Conservation (phyloP, 2,329 filamentous ascomycete genomes). For the Orbilia blumenaviensis region DNA sequence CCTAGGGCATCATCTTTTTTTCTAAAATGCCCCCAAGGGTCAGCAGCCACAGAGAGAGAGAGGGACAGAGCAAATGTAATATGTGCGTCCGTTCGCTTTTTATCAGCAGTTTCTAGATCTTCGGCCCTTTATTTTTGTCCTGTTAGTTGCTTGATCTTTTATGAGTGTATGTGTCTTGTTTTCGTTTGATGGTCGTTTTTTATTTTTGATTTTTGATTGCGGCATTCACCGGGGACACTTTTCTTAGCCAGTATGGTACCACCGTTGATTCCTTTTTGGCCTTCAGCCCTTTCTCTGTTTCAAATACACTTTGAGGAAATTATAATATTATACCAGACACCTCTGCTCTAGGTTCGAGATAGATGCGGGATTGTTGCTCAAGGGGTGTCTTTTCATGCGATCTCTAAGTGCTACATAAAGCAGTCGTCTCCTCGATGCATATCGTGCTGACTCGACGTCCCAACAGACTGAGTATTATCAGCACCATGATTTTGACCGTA, state of each 20-base stretch:
- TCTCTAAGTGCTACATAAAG: no score
- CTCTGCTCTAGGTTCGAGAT: no score
- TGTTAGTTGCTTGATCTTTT: neutral
- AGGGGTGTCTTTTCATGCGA: no score
- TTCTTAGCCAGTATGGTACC: neutral
- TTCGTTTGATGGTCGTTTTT: neutral
- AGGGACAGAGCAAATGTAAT: constrained; percentile 13
- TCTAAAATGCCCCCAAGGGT: neutral
- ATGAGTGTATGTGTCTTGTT: neutral
- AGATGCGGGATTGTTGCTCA: no score
- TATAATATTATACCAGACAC: no score
- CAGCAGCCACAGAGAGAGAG: neutral
- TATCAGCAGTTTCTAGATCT: constrained; percentile 21
- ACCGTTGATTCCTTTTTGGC: no score
- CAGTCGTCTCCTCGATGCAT: no score
- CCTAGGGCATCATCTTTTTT: neutral
- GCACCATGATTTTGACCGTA: no score
- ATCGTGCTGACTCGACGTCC: no score
- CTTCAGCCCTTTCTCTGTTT: no score
- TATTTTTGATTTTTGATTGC: constrained; percentile 3
- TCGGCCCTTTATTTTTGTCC: neutral
- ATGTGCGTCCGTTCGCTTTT: constrained; percentile 23
- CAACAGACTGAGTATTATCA: no score
- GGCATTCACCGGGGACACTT: constrained; percentile 22
- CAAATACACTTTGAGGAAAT: no score